phyloP scores from a whole-genome alignment of 2,329 filamentous ascomycete species.

The Dothistroma septosporum region DNA sequence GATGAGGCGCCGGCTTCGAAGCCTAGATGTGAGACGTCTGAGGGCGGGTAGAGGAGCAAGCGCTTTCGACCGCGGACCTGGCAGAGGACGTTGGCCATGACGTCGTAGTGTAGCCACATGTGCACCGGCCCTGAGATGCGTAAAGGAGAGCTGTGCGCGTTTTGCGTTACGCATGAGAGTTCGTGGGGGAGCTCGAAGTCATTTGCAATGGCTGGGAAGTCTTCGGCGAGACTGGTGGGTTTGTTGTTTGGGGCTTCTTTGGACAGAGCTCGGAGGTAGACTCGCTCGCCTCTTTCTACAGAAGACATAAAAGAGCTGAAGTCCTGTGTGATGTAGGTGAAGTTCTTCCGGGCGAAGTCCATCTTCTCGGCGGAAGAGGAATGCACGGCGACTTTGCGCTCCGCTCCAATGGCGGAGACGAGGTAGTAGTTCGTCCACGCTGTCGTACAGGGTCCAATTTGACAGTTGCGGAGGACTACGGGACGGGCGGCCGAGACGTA shows the following conservation, averaged over 20 bases:
- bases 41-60: slow-evolving; percentile 72
- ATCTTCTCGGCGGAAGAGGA: slow-evolving; percentile 62
- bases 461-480: slow-evolving; percentile 59
- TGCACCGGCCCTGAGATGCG: slow-evolving; percentile 74
- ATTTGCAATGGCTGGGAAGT: slow-evolving; percentile 64
- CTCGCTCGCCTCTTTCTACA: slow-evolving; percentile 54
- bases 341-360: slow-evolving; percentile 82
- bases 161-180: slow-evolving; percentile 56
- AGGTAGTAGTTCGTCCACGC: slow-evolving; percentile 69
- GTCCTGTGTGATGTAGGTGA: slow-evolving; percentile 64
- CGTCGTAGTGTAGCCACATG: slow-evolving; percentile 91
- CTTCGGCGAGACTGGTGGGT: slow-evolving; percentile 64
- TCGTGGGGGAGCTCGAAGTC: slow-evolving; percentile 68
- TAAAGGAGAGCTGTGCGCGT: slow-evolving; percentile 71
- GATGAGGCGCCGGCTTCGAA: slow-evolving; percentile 76
- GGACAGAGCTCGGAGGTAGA: slow-evolving; percentile 79
- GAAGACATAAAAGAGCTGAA: slow-evolving; percentile 65
- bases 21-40: slow-evolving; percentile 64
- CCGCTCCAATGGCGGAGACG: slow-evolving; percentile 55
- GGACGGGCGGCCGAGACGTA: slow-evolving; percentile 59
- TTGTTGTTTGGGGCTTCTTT: slow-evolving; percentile 61
- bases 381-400: slow-evolving; percentile 70
- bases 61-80: slow-evolving; percentile 72
- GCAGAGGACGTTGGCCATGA: slow-evolving; percentile 82
- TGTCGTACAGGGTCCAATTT: slow-evolving; percentile 63